A percentile compares a stretch with the other conserved stretches of the same genome.
Evolutionary conservation across 2,329 filamentous ascomycete species (phyloP).

Genomic region (Curvularia verruculosa): DNA sequence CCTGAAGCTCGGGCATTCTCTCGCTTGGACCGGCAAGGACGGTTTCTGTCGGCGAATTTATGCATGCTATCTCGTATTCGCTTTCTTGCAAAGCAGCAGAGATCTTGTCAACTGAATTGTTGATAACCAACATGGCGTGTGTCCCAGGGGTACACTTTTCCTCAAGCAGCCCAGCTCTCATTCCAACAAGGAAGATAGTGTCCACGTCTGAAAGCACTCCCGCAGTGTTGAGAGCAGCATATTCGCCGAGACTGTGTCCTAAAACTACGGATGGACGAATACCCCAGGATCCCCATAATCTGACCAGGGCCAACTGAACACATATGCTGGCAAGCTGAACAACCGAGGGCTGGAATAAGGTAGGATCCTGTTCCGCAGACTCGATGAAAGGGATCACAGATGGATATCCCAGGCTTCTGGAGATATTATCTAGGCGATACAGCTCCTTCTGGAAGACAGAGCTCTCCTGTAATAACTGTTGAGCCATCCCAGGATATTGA

Average conservation of each 20-base stretch:
- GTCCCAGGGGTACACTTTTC: constrained; percentile 19
- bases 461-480: neutral
- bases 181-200: constrained; percentile 46
- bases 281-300: constrained; percentile 17
- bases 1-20: neutral
- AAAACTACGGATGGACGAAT: constrained; percentile 21
- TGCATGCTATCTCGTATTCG: neutral
- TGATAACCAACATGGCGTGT: constrained; percentile 42
- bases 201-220: constrained; percentile 45
- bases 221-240: constrained; percentile 32
- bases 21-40: neutral
- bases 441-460: neutral
- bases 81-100: neutral
- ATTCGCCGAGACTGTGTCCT: constrained; percentile 31
- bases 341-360: neutral
- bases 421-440: constrained; percentile 6
- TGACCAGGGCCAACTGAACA: constrained; percentile 47
- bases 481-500: neutral
- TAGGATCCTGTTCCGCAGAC: neutral
- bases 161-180: constrained; percentile 41
- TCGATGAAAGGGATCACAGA: constrained; percentile 4
- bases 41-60: neutral
- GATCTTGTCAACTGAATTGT: neutral
- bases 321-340: constrained; percentile 51
- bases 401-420: constrained; percentile 19